Conservation (phyloP, 2,329 filamentous ascomycete genomes). For the Cytospora piceicola region DNA sequence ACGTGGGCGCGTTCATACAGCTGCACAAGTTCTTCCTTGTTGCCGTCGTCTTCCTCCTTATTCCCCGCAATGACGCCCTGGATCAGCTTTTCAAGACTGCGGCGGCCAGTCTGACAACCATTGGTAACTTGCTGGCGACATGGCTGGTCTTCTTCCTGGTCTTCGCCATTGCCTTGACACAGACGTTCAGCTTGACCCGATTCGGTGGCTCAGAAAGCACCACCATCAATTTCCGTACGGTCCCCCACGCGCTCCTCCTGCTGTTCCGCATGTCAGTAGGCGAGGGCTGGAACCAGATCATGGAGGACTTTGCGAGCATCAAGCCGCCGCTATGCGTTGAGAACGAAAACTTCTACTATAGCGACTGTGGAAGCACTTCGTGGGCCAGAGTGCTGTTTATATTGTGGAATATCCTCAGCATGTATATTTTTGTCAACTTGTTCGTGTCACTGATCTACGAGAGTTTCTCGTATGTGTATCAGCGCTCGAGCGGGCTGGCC, state of each 20-base stretch:
- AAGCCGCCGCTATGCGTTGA: conserved; percentile 80
- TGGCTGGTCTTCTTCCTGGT: conserved; percentile 98
- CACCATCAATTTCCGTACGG: conserved; percentile 90
- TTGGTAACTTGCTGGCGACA: conserved; percentile 89
- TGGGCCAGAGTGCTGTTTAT: conserved; percentile 94
- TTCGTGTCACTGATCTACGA: conserved; percentile 99
- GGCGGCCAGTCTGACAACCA: conserved; percentile 87
- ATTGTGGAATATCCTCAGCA: conserved; percentile 98
- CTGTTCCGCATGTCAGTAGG: conserved; percentile 92
- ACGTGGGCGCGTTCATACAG: conserved; percentile 69
- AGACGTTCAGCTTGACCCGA: conserved; percentile 91
- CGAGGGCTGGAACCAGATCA: conserved; percentile 94
- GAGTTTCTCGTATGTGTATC: conserved; percentile 99
- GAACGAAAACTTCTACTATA: conserved; percentile 73
- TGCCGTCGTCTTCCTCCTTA: conserved; percentile 84
- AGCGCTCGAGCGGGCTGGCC: conserved; percentile 89
- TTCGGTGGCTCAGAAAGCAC: conserved; percentile 74
- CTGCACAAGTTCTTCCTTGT: conserved; percentile 95
- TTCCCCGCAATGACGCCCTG: conserved; percentile 93
- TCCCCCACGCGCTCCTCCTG: conserved; percentile 90
- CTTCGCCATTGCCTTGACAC: conserved; percentile 93
- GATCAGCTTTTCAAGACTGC: conserved; percentile 99
- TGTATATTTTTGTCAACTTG: conserved; percentile 99
- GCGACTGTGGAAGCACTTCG: conserved; percentile 87
- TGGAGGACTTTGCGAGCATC: conserved; percentile 91